These are phyloP conservation scores for Andalucia godoyi DNA, from an alignment of 78 protist genomes.

Conservation along the genomic window DNA sequence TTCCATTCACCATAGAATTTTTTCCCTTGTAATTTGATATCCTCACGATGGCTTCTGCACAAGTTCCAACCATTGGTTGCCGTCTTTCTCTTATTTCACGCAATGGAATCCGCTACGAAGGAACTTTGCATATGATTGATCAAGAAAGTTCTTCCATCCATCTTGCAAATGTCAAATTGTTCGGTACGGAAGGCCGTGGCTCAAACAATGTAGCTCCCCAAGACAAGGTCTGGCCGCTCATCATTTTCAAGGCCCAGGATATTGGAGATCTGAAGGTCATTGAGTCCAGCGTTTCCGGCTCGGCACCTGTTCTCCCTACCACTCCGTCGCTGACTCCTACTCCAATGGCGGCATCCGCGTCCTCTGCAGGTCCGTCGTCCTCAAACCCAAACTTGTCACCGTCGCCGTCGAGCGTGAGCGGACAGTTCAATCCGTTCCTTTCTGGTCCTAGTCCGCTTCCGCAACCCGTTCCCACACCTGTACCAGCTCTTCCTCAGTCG, in stretches of 20 bases:
- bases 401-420: neutral
- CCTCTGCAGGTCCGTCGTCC: no score
- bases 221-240: conserved; percentile 29
- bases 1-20: no score
- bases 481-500: no score
- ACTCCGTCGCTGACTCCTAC: no score
- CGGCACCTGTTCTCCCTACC: no score
- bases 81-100: conserved; percentile 32
- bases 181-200: conserved; percentile 60
- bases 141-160: conserved; percentile 20
- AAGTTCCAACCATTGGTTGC: conserved; percentile 34
- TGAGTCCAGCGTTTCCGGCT: neutral
- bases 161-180: conserved; percentile 26
- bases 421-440: neutral
- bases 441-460: no score
- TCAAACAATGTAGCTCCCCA: conserved; percentile 16
- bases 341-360: no score
- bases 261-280: conserved; percentile 50
- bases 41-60: no score
- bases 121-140: conserved; percentile 29
- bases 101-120: conserved; percentile 41
- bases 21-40: no score
- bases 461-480: no score
- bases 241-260: conserved; percentile 42
- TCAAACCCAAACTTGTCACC: no score